These are phyloP conservation scores for Pyrenochaeta sp. DNA, from an alignment of 2,329 filamentous ascomycete species.

Conservation along the genomic window DNA sequence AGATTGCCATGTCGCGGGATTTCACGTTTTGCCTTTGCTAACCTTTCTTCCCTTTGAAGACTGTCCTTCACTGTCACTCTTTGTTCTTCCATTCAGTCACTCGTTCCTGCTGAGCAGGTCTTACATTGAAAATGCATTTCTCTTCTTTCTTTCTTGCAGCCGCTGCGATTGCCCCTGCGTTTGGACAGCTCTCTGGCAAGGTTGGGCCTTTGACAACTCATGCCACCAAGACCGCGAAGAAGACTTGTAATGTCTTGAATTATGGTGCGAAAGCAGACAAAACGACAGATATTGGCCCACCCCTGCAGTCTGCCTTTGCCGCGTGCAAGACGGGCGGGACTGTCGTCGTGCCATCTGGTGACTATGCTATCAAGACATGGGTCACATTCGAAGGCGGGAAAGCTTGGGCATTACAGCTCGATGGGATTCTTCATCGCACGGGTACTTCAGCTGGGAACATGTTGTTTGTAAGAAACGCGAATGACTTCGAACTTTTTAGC, in stretches of 20 bases:
- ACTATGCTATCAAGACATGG: constrained; percentile 62
- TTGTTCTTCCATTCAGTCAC: constrained; percentile 19
- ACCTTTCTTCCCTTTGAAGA: constrained; percentile 1
- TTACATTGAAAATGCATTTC: constrained; percentile 33
- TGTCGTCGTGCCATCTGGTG: constrained; percentile 59
- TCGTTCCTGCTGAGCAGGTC: constrained; percentile 35
- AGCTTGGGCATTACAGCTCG: constrained; percentile 61
- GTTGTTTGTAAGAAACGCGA: constrained; percentile 60
- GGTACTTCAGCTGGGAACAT: constrained; percentile 62
- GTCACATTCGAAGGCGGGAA: constrained; percentile 58
- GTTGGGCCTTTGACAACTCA: constrained; percentile 44
- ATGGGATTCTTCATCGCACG: constrained; percentile 63
- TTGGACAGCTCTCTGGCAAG: constrained; percentile 45
- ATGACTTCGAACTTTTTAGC: constrained; percentile 64
- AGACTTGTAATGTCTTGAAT: constrained; percentile 62
- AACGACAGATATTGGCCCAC: constrained; percentile 60
- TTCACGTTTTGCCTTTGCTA: neutral
- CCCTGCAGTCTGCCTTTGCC: constrained; percentile 58
- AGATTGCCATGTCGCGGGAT: neutral
- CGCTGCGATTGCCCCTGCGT: constrained; percentile 24
- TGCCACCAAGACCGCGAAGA: constrained; percentile 55
- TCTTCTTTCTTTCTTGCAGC: constrained; percentile 30
- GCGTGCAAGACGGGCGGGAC: constrained; percentile 62
- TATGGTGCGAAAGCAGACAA: constrained; percentile 63
- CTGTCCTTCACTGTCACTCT: constrained; percentile 8